phyloP scores from a whole-genome alignment of 163 green algal species.

The Chlorella variabilis region DNA sequence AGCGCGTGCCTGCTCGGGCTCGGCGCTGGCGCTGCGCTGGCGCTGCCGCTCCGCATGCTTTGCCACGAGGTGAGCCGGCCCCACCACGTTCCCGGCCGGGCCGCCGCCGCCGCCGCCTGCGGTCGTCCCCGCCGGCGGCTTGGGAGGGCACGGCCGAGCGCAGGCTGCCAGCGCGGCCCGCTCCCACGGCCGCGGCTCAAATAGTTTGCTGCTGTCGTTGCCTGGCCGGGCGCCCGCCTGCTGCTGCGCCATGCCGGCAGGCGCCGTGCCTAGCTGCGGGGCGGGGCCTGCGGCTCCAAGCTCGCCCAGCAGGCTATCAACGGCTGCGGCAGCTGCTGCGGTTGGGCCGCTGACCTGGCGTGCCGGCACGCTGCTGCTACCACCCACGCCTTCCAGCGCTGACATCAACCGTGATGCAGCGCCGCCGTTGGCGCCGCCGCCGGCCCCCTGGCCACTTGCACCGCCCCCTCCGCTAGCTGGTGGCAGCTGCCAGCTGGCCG shows the following conservation, averaged over 20 bases:
- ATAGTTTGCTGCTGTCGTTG: slow-evolving; percentile 7
- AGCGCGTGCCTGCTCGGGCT: slow-evolving; percentile 6
- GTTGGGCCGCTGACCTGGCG: slow-evolving; percentile 16
- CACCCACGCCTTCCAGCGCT: not conserved
- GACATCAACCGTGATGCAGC: not conserved
- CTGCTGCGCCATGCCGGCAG: slow-evolving; percentile 7
- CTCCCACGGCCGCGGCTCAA: slow-evolving; percentile 22
- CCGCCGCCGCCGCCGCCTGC: not conserved
- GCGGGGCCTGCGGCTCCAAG: not conserved
- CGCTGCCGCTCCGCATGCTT: slow-evolving; percentile 21
- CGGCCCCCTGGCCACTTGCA: not conserved
- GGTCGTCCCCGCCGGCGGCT: not conserved
- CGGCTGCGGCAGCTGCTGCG: not conserved
- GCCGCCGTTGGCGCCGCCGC: not conserved
- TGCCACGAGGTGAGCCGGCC: slow-evolving; percentile 8
- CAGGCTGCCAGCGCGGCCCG: not conserved
- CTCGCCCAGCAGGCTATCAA: not conserved
- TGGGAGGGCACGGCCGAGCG: slow-evolving; percentile 3
- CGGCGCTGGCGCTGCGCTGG: slow-evolving; percentile 1
- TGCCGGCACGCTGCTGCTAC: not conserved
- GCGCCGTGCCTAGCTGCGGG: not conserved
- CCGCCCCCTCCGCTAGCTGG: not conserved
- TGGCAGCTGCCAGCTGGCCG: not conserved
- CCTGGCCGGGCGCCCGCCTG: not conserved
- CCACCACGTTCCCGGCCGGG: slow-evolving; percentile 8